Evolutionary conservation across 1,284 basidiomycete species (phyloP).

Genomic region (Puccinia novopanici): DNA sequence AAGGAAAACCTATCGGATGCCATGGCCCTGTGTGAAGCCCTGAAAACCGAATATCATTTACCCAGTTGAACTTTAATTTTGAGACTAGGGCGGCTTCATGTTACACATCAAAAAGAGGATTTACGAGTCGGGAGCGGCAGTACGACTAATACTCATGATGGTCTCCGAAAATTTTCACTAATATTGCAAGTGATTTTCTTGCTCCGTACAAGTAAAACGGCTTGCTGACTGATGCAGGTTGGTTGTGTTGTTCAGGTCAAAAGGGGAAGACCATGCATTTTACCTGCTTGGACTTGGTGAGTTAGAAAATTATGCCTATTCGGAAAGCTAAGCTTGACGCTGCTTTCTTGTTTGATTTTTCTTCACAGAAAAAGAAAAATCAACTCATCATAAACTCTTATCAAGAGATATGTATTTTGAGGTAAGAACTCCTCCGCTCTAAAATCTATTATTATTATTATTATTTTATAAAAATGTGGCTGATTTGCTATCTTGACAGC

Average conservation of each 20-base stretch:
- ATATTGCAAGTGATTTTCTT: conserved; percentile 49
- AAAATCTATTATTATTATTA: neutral
- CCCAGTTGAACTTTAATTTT: conserved; percentile 52
- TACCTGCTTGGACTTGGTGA: conserved; percentile 55
- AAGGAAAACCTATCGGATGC: conserved; percentile 54
- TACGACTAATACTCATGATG: conserved; percentile 21
- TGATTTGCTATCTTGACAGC: neutral
- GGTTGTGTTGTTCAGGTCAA: conserved; percentile 51
- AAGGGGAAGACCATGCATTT: conserved; percentile 56
- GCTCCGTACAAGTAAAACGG: too few species aligned
- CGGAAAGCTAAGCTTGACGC: neutral
- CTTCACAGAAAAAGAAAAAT: conserved; percentile 55
- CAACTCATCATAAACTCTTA: conserved; percentile 54
- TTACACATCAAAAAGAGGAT: conserved; percentile 51
- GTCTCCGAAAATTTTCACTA: conserved; percentile 52
- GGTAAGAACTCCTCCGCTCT: conserved; percentile 24
- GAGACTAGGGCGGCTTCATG: conserved; percentile 52
- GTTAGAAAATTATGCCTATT: conserved; percentile 1
- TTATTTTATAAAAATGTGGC: neutral
- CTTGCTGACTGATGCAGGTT: neutral
- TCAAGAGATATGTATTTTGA: conserved; percentile 55
- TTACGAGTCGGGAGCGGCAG: conserved; percentile 44
- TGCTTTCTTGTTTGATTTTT: neutral
- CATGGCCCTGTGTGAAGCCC: conserved; percentile 51
- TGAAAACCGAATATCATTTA: conserved; percentile 44